phyloP scores from a whole-genome alignment of 495 filamentous ascomycete genomes.

The Hypoxylon intermedium region DNA sequence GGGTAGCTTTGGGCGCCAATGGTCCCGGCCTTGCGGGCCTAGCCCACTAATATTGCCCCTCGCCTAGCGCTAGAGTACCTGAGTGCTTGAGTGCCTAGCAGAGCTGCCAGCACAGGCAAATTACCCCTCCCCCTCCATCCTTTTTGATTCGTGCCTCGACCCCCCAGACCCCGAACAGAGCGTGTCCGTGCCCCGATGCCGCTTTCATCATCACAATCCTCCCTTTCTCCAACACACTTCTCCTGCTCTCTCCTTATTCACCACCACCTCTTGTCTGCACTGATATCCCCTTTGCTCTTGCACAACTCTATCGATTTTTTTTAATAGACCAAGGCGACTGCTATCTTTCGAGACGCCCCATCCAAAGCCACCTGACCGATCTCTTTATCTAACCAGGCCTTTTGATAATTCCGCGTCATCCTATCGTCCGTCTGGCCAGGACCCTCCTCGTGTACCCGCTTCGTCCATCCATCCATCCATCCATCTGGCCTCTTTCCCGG shows the following conservation, averaged over 20 bases:
- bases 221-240: too few relatives aligned
- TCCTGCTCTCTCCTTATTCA: too few relatives aligned
- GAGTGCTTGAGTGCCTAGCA: neutral
- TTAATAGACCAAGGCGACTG: neutral
- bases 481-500: constrained; percentile 19
- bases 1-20: constrained; percentile 36
- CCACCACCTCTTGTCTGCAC: too few relatives aligned
- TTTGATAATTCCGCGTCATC: constrained; percentile 8
- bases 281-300: neutral
- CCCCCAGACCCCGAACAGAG: too few relatives aligned
- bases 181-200: constrained; percentile 10
- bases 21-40: constrained; percentile 2
- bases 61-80: neutral
- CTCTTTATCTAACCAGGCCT: neutral
- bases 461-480: neutral
- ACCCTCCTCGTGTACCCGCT: constrained; percentile 9
- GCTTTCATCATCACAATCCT: constrained; percentile 13
- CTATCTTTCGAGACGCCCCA: neutral
- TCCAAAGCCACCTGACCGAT: neutral
- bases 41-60: constrained; percentile 14
- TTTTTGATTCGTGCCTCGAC: constrained; percentile 15
- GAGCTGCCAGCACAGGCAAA: neutral
- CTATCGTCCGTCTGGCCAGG: neutral
- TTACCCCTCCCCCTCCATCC: constrained; percentile 31
- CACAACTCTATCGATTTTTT: neutral